Percentiles rank a stretch among this genome's conserved stretches.
Conservation (phyloP, 768 basidiomycete genomes). For the Amanita molliuscula region DNA sequence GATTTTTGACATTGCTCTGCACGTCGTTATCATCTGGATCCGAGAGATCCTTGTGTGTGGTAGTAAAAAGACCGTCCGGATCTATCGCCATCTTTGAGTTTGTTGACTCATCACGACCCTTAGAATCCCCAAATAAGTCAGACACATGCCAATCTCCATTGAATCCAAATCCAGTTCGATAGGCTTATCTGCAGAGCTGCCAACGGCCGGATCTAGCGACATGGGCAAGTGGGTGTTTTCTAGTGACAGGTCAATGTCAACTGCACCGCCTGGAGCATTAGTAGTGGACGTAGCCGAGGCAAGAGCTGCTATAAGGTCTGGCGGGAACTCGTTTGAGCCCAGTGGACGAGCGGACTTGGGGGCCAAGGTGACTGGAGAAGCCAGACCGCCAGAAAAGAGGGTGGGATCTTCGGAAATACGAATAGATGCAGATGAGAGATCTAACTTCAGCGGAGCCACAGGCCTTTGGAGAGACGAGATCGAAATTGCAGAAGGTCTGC, state of each 20-base stretch:
- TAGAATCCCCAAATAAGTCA: slow-evolving; percentile 44
- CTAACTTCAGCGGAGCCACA: slow-evolving; percentile 64
- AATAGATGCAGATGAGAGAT: slow-evolving; percentile 61
- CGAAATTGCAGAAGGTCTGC: slow-evolving; percentile 70
- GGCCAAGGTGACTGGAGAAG: slow-evolving; percentile 75
- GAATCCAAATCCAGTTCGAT: slow-evolving; percentile 69
- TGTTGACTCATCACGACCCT: slow-evolving; percentile 22
- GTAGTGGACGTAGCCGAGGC: slow-evolving; percentile 32
- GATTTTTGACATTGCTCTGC: slow-evolving; percentile 12
- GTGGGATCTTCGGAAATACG: slow-evolving; percentile 51
- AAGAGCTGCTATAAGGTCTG: slow-evolving; percentile 60
- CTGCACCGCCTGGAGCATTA: slow-evolving; percentile 19
- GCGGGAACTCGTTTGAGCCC: slow-evolving; percentile 42
- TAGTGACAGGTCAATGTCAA: slow-evolving; percentile 56
- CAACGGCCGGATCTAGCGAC: slow-evolving; percentile 26
- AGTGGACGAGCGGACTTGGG: slow-evolving; percentile 66
- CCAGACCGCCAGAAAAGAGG: slow-evolving; percentile 47
- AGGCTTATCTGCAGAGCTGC: slow-evolving; percentile 69
- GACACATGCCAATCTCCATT: slow-evolving; percentile 60
- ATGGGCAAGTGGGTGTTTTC: slow-evolving; percentile 20
- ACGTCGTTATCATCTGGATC: slow-evolving; percentile 9
- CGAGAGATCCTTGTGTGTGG: slow-evolving; percentile 19
- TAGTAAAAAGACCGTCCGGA: slow-evolving; percentile 40
- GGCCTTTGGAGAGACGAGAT: slow-evolving; percentile 73
- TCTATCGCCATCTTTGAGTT: slow-evolving; percentile 21